phyloP scores from a whole-genome alignment of 2,329 filamentous ascomycete genomes.

The Fusarium chuoi region DNA sequence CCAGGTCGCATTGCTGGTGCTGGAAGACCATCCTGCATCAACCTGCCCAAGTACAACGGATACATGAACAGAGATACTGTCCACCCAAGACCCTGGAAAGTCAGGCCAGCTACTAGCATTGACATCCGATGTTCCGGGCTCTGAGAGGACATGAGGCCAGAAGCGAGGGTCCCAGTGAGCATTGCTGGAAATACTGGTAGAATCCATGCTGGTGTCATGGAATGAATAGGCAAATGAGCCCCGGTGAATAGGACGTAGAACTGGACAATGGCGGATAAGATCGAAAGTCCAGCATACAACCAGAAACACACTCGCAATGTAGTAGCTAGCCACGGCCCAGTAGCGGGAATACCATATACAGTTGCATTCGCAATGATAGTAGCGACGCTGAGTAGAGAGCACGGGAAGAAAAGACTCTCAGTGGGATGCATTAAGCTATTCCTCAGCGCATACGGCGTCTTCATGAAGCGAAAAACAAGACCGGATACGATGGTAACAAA shows the following conservation, averaged over 20 bases:
- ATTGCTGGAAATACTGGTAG: conserved; percentile 46
- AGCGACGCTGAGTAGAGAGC: conserved; percentile 70
- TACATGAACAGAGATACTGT: conserved; percentile 40
- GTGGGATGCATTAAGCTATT: conserved; percentile 55
- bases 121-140: conserved; percentile 39
- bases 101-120: conserved; percentile 42
- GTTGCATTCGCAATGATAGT: conserved; percentile 73
- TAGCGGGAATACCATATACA: conserved; percentile 65
- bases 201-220: conserved; percentile 46
- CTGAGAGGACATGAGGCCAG: conserved; percentile 39
- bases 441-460: conserved; percentile 67
- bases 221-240: conserved; percentile 40
- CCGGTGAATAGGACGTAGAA: conserved; percentile 47
- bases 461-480: conserved; percentile 67
- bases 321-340: conserved; percentile 60
- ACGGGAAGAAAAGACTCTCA: conserved; percentile 72
- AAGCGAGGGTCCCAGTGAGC: conserved; percentile 42
- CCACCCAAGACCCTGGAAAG: conserved; percentile 45
- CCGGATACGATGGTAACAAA: conserved; percentile 61
- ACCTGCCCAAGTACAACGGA: conserved; percentile 39
- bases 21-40: conserved; percentile 44
- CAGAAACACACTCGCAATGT: conserved; percentile 62
- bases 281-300: conserved; percentile 57
- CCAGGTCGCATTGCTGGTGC: conserved; percentile 42
- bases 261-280: conserved; percentile 38